These are phyloP conservation scores for Wallacemonas sp. DNA, from an alignment of 208 protist genomes.

Conservation along the genomic window DNA sequence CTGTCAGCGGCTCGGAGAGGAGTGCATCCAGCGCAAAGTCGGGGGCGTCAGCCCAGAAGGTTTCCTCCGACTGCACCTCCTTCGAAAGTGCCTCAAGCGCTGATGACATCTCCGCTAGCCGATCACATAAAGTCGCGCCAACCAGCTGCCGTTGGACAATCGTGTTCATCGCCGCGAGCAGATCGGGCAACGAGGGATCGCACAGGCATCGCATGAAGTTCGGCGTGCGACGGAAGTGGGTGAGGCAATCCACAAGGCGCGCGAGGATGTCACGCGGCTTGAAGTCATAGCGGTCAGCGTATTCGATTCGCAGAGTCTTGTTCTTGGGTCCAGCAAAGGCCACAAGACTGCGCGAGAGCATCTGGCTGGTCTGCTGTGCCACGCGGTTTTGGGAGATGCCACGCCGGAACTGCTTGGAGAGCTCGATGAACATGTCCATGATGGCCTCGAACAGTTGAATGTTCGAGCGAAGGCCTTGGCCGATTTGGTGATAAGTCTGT, in stretches of 20 bases:
- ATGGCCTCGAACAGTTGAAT: constrained; percentile 77
- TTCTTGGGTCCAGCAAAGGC: constrained; percentile 80
- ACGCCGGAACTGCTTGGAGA: constrained; percentile 66
- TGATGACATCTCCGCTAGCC: constrained; percentile 57
- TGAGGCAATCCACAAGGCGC: constrained; percentile 78
- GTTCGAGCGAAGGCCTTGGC: constrained; percentile 52
- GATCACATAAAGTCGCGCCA: constrained; percentile 52
- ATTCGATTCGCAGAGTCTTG: constrained; percentile 75
- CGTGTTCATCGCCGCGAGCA: constrained; percentile 47
- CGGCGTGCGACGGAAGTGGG: constrained; percentile 61
- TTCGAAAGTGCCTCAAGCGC: constrained; percentile 47
- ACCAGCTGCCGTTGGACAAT: constrained; percentile 72
- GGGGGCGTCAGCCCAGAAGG: constrained; percentile 82
- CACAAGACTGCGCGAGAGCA: constrained; percentile 80
- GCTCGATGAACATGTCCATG: constrained; percentile 87
- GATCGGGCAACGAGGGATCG: constrained; percentile 57
- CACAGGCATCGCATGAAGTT: constrained; percentile 79
- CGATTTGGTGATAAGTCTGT: constrained; percentile 79
- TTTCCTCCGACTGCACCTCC: constrained; percentile 70
- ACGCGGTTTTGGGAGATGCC: constrained; percentile 90
- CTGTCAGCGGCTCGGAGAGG: constrained; percentile 70
- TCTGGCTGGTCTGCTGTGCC: constrained; percentile 82
- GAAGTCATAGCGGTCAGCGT: constrained; percentile 78
- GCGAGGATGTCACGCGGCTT: constrained; percentile 74
- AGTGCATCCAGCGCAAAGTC: constrained; percentile 85